Conservation (phyloP, 1,284 basidiomycete genomes). For the Spongispora temasekensis region DNA sequence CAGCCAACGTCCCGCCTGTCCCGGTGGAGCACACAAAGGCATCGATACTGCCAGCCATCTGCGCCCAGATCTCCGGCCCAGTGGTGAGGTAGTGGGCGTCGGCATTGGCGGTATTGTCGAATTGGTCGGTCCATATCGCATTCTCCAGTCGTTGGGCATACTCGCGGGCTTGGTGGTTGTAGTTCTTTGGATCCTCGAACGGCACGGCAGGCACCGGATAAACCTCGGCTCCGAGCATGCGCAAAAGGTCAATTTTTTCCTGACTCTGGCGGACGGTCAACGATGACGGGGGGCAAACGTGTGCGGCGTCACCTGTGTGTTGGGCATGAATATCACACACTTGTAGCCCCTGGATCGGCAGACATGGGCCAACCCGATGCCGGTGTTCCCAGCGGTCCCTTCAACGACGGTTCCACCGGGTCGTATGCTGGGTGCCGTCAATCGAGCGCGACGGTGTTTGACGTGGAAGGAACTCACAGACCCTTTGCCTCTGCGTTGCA, state of each 20-base stretch:
- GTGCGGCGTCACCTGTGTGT: constrained; percentile 72
- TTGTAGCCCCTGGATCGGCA: constrained; percentile 93
- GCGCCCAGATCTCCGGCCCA: constrained; percentile 96
- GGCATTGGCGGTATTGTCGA: constrained; percentile 93
- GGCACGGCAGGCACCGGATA: constrained; percentile 95
- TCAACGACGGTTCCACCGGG: constrained; percentile 96
- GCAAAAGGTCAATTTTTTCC: constrained; percentile 96
- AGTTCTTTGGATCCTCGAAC: constrained; percentile 95
- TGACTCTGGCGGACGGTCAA: constrained; percentile 62
- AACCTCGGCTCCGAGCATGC: constrained; percentile 97
- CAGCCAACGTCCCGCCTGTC: constrained; percentile 95
- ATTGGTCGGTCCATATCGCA: constrained; percentile 99
- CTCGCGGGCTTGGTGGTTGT: constrained; percentile 97
- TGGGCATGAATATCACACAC: constrained; percentile 99
- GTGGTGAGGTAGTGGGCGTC: constrained; percentile 88
- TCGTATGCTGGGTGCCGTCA: constrained; percentile 58
- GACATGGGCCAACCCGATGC: constrained; percentile 94
- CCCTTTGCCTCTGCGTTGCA: constrained; percentile 88
- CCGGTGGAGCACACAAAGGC: constrained; percentile 95
- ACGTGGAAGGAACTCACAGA: constrained; percentile 46
- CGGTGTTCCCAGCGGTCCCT: constrained; percentile 99
- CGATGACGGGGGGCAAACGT: not conserved
- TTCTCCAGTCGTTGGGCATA: constrained; percentile 85
- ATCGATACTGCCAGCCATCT: constrained; percentile 80
- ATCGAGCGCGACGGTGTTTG: not conserved